Evolutionary conservation across 1,284 basidiomycete genomes (phyloP), one percentile per base, ranked within the genome.

Genomic region (Papiliotrema terrestris): DNA sequence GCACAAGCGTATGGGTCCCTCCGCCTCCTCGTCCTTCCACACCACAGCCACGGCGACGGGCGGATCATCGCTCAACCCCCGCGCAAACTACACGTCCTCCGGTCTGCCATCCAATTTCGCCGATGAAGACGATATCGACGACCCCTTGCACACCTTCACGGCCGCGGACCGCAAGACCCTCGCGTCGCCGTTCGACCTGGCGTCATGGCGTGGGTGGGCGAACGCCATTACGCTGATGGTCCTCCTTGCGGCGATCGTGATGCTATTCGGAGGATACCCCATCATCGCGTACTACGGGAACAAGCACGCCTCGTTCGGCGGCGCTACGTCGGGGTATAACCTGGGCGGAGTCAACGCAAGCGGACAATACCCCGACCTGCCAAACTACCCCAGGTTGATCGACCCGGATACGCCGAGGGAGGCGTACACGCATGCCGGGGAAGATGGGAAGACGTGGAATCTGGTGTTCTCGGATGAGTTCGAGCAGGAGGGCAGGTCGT

Each of bases 401-500:
- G 89, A 91, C 73, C 54, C 69, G 3, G 83, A 83, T 15, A 92
- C 89, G 1, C 88, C 88, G 0, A 61, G 77, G 1, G 59, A 63
- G 0, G 85, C 81, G 4, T 80, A 80, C 60, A 79, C 81, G 0
- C 80, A 86, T 32, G 84, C 76, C 1, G 87, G 87, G 0, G 85
- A 80, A 58, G 87, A 89, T 65, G 84, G 84, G 2, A 58, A 82
- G 23, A 67, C 79, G 5, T 89, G 87, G 72, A 80, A 86, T 54
- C 80, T 95, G 8, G 84, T 92, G 2, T 94, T 71, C 71, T 89
- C 87, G 49, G 92, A 95, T 74, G 93, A 95, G 77, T 96, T 96
- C 75, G 85, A 95, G 54, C 78, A 78, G 20, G 81, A 83, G 6
- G 84, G 84, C 67, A 60, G 78, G 41, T 78, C 78, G 1, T 82